Evolutionary conservation across 441 rosid species (phyloP), one percentile per base, ranked within the genome.

Genomic region (Hura crepitans): DNA sequence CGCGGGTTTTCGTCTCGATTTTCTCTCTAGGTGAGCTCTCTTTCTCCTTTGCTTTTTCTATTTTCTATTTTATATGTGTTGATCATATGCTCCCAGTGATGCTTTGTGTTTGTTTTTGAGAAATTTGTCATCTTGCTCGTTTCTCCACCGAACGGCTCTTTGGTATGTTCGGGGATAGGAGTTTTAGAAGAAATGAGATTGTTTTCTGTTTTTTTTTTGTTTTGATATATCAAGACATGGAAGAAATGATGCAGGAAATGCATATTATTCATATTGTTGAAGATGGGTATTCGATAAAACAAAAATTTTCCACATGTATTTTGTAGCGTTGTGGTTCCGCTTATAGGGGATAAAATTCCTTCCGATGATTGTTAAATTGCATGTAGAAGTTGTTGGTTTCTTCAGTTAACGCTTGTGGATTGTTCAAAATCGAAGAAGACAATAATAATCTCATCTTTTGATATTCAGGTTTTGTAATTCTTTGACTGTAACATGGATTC

Each of bases 401-500:
- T 20, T 11, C 45, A 35, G 69, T 35, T 14, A 33, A 35, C 35
- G 50, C 15, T 37, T 67, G 37, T 25, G 50, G 58, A 54, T 4
- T 55, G 30, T 9, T 13, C 17, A 46, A 35, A 35, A 46, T 30
- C n/a, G 64, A 12, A 7, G 10, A 58, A 28, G 58, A 55, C 15
- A 42, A 37, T 53, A 8, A 23, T 45, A 14, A 20, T 23, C 20
- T 68, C 10, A 55, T 42, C 20, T 42, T 17, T 27, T 15, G 25
- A 30, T 58, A 4, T 46, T 14, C 58, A 59, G 73, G 73, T 64
- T 70, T 22, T 59, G 2, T 45, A 57, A 5, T 18, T 3, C 2
- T 47, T 47, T 33, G 42, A 28, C 35, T 22, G 1, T 46, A 7
- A 60, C 10, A 70, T 70, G 73, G 49, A 70, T 60, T 59, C 73